These are phyloP conservation scores for Mycena rosella DNA, from an alignment of 768 basidiomycete species.

Conservation along the genomic window DNA sequence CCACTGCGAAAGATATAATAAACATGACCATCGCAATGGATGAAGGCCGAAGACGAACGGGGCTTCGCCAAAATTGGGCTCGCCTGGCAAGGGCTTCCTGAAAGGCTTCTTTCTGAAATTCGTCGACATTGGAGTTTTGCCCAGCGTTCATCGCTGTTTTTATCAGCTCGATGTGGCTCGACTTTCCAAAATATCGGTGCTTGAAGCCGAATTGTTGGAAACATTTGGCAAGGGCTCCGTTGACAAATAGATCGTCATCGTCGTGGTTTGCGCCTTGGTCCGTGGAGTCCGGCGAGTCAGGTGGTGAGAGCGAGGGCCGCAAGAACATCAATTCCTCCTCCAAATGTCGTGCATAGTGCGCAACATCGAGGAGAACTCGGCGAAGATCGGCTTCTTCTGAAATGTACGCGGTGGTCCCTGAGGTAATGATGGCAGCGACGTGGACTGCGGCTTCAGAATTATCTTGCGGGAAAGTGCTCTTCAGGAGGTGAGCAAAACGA, in stretches of 20 bases:
- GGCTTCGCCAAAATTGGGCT: constrained; percentile 39
- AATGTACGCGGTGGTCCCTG: constrained; percentile 17
- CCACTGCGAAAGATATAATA: constrained; percentile 27
- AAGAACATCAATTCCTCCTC: constrained; percentile 2
- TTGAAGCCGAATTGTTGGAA: constrained; percentile 22
- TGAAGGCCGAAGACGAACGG: constrained; percentile 15
- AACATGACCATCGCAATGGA: neutral
- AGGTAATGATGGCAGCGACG: constrained; percentile 21
- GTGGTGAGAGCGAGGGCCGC: neutral
- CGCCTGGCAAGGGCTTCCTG: no score
- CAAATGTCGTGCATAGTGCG: constrained; percentile 14
- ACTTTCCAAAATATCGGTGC: constrained; percentile 45
- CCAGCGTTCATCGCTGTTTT: constrained; percentile 54
- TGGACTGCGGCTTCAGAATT: constrained; percentile 34
- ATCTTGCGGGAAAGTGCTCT: no score
- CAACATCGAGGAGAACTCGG: constrained; percentile 17
- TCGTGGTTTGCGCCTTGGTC: neutral
- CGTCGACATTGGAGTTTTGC: constrained; percentile 49
- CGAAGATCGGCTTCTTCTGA: constrained; percentile 25
- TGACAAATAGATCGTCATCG: constrained; percentile 7
- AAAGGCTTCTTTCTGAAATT: no score
- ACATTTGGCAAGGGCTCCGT: constrained; percentile 14
- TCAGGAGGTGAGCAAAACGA: neutral
- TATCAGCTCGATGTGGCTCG: constrained; percentile 47
- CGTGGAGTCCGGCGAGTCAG: neutral